Percentiles rank a stretch among this genome's conserved stretches.
These are phyloP conservation scores for Globisporangium irregulare DNA, from an alignment of 352 stramenopile species.

Conservation along the genomic window DNA sequence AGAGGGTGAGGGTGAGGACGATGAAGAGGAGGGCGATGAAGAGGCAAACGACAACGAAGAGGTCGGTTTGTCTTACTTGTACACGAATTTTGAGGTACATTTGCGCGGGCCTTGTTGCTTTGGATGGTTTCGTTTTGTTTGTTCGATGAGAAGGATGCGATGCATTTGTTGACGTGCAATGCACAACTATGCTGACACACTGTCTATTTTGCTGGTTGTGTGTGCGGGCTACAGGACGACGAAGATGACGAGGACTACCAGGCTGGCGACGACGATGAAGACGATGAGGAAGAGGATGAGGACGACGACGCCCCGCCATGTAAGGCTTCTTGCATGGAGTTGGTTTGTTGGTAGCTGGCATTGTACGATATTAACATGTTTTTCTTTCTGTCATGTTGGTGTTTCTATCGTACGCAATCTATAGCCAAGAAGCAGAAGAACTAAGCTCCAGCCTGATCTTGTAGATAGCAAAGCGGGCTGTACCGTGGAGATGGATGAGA, in stretches of 20 bases:
- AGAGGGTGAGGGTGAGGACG: too few relatives aligned
- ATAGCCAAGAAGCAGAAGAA: conserved; percentile 74
- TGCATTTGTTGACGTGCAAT: not conserved
- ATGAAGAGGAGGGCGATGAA: not conserved
- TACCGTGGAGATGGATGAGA: too few relatives aligned
- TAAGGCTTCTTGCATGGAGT: conserved; percentile 13
- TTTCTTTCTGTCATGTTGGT: not conserved
- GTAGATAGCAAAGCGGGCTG: too few relatives aligned
- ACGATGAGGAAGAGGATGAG: conserved; percentile 32
- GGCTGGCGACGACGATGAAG: conserved; percentile 35
- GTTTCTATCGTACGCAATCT: not conserved
- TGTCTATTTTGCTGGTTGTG: not conserved
- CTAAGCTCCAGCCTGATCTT: conserved; percentile 18
- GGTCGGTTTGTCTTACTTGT: conserved; percentile 62
- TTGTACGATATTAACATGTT: not conserved
- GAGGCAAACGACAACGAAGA: conserved; percentile 33
- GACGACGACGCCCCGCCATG: conserved; percentile 36
- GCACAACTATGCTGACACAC: not conserved
- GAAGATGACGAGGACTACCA: conserved; percentile 47
- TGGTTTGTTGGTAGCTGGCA: not conserved
- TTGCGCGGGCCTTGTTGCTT: not conserved
- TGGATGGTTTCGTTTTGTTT: not conserved
- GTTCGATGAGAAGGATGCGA: too few relatives aligned
- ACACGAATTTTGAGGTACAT: conserved; percentile 59
- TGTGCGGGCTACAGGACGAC: conserved; percentile 15